phyloP scores from a whole-genome alignment of 2,329 filamentous ascomycete genomes.

The Colletotrichum lentis region DNA sequence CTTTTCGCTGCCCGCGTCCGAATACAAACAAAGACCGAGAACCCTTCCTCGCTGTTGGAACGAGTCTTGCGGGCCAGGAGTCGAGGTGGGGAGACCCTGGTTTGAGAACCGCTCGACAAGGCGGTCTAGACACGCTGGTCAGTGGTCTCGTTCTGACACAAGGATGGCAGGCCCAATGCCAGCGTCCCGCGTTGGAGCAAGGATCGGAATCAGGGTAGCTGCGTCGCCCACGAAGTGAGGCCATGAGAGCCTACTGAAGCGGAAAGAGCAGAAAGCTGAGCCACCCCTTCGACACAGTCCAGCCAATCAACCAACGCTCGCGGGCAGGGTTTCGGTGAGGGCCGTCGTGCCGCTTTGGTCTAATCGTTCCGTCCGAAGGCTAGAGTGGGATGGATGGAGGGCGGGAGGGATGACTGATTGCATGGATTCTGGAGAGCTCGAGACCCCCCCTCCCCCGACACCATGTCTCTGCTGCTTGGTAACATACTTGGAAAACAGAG shows the following conservation, averaged over 20 bases:
- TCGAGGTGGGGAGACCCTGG: constrained; percentile 25
- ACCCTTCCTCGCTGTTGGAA: background rate
- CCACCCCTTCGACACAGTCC: constrained; percentile 10
- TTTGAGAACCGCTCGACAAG: background rate
- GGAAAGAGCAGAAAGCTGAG: constrained; percentile 6
- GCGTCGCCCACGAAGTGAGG: constrained; percentile 15
- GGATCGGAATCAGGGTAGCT: constrained; percentile 35
- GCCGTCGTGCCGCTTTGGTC: constrained; percentile 10
- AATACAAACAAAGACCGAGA: background rate
- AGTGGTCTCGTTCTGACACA: constrained; percentile 5
- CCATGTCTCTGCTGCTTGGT: constrained; percentile 1
- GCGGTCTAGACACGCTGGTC: constrained; percentile 30
- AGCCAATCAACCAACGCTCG: constrained; percentile 21
- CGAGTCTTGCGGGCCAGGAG: background rate
- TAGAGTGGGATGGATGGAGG: constrained; percentile 11
- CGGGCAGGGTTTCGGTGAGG: constrained; percentile 27
- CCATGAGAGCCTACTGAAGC: background rate
- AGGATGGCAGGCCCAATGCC: constrained; percentile 25
- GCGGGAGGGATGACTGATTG: constrained; percentile 25
- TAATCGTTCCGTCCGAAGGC: constrained; percentile 18
- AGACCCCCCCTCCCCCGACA: constrained; percentile 10
- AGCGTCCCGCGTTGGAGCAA: constrained; percentile 20
- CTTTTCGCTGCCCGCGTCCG: background rate
- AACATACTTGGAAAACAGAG: constrained; percentile 10
- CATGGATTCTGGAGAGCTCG: constrained; percentile 22